Conservation (phyloP, 345 rosid species). For the Moricandia arvensis region DNA sequence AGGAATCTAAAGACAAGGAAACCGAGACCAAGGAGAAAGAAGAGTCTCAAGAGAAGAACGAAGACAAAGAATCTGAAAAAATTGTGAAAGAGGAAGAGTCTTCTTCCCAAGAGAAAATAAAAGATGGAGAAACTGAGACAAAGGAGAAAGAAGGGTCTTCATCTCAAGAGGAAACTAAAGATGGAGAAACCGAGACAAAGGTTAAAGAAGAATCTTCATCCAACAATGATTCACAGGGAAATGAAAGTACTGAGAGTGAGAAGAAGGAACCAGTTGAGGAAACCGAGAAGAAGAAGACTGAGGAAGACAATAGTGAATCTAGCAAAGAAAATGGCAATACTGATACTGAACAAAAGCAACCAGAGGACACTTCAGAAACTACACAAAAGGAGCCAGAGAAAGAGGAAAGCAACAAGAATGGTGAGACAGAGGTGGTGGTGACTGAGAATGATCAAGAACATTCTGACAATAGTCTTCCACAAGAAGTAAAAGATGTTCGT, state of each 20-base stretch:
- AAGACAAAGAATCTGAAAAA: not conserved
- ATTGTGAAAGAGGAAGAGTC: conserved; percentile 7
- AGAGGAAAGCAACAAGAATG: conserved; percentile 36
- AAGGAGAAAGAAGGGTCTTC: conserved; percentile 8
- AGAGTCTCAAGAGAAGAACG: not conserved
- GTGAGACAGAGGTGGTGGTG: conserved; percentile 30
- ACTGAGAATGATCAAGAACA: conserved; percentile 41
- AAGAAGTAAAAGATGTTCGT: conserved; percentile 55
- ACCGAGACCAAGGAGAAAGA: not conserved
- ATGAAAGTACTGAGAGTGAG: conserved; percentile 35
- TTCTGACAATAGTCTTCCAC: conserved; percentile 35
- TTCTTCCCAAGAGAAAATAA: not conserved
- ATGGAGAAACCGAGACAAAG: not conserved
- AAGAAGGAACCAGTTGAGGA: conserved; percentile 36
- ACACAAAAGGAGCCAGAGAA: conserved; percentile 34
- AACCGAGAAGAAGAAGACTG: conserved; percentile 40
- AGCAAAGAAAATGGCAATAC: conserved; percentile 7
- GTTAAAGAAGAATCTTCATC: conserved; percentile 27
- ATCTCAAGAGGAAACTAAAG: not conserved
- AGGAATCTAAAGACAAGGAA: not conserved
- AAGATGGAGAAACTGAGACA: not conserved
- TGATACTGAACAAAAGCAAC: conserved; percentile 8
- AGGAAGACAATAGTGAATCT: conserved; percentile 26
- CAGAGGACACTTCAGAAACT: conserved; percentile 22
- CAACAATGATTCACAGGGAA: conserved; percentile 20